Evolutionary conservation across 345 rosid genomes (phyloP), one percentile per base, ranked within the genome.

Genomic region (Melastoma malabathricum): DNA sequence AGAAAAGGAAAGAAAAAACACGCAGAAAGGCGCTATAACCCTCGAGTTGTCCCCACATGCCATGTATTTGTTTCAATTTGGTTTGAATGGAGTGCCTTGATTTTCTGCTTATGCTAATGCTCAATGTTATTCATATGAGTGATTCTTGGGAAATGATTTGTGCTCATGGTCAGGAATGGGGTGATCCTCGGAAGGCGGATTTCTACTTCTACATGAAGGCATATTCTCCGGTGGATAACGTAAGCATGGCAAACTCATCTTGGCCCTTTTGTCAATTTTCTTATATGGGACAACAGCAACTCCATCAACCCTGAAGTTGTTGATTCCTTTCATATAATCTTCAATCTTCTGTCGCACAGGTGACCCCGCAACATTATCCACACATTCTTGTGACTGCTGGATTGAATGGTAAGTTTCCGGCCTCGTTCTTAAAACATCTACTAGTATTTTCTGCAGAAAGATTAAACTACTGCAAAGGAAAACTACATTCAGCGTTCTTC

Each of bases 181-280:
- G 94, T 60, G 98, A 90, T 61, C 98, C 98, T 18, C 80, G 96
- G 50, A 78, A 75, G 67, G 86, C 82, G 69, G 92, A 86, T 50
- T 90, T 64, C 70, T 86, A 86, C 78, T 67, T 20, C 64, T 90
- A 86, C 61, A 84, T 90, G 89, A 90, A 86, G 73, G 78, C 98
- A 19, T 90, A 90, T 67, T 86, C 98, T 15, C 98, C 98, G 39
- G 89, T 90, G 38, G 97, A 86, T 64, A 86, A 86, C 70, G 97
- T 81, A 56, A 70, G 80, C 52, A 27, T 10, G 53, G n/a, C n/a
- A n/a, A 25, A 46, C 17, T 46, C 38, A 6, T 47, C 50, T 38
- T n/a, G 29, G 39, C 9, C 48, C 34, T 13, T 29, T 31, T 19
- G 15, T 50, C 38, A 29, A 13, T 22, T n/a, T 43, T 43, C 20